Evolutionary conservation across 371 early-diverging fungal genomes (phyloP).

Genomic region (Rhizopus sp.): DNA sequence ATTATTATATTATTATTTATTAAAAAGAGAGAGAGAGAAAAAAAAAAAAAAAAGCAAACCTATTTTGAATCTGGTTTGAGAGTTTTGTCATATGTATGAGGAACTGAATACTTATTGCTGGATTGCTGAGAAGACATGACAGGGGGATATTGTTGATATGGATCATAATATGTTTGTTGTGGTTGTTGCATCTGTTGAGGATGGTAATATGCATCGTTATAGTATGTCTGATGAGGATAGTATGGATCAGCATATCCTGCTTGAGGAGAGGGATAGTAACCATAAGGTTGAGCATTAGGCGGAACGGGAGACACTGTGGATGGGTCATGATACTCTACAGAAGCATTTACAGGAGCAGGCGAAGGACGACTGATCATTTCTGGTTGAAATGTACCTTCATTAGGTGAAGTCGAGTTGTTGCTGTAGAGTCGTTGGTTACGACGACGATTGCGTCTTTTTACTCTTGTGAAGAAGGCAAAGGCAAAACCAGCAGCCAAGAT

Average conservation of each 20-base stretch:
- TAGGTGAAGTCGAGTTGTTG: neutral
- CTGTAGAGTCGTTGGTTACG: conserved; percentile 32
- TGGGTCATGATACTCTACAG: conserved; percentile 5
- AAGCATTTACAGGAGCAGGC: conserved; percentile 32
- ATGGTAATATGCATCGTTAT: conserved; percentile 16
- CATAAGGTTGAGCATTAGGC: conserved; percentile 16
- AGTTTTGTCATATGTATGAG: conserved; percentile 18
- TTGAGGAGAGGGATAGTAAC: conserved; percentile 13
- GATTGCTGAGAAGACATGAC: neutral
- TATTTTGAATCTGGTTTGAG: neutral
- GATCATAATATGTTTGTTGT: neutral
- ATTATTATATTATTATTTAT: neutral
- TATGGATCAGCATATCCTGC: conserved; percentile 14
- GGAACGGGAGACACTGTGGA: conserved; percentile 7
- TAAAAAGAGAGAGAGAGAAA: neutral
- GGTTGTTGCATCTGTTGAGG: conserved; percentile 9
- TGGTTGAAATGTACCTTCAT: neutral
- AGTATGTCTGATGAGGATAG: neutral
- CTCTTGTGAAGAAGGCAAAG: conserved; percentile 42
- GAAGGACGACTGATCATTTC: conserved; percentile 24
- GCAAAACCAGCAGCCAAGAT: conserved; percentile 44
- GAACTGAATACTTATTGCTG: conserved; percentile 11
- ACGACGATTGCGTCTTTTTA: conserved; percentile 26
- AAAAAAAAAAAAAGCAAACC: neutral
- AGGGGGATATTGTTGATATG: neutral